Base-by-base conservation (phyloP, 2,329 filamentous ascomycete genomes). In the Endothia cerciana region DNA sequence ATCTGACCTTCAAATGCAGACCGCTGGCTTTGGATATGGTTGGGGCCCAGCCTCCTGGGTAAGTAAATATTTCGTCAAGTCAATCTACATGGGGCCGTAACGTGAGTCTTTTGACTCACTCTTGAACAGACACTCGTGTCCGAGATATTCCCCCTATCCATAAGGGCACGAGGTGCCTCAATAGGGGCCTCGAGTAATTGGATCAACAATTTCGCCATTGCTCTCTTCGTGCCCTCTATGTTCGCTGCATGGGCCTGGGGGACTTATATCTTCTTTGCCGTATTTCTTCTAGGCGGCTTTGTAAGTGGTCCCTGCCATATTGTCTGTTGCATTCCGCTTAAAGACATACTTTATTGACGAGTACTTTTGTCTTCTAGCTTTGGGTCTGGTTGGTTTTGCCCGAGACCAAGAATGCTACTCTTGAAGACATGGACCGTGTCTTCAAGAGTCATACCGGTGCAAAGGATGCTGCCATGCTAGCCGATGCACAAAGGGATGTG, bases 231-330 rank as follows among this genome's bases (percentile, higher is more conserved):
- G 0, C 80, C 79, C 3, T 75, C 78, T 11, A 84, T 80, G 76
- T 70, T 79, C 8, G 70, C 71, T 40, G 68, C 68, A 38, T 80
- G 78, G 68, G 70, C 77, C n/a, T 86, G 80, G 73, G 84, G 84
- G 19, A 83, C 83, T 0, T 87, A 85, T 71, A 83, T 85, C 67
- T 86, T 87, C 76, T 87, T 87, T 69, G 82, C 82, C 5, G 78
- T 77, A 0, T 79, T 84, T 56, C 82, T 84, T 40, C 75, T 81
- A 6, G 72, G 74, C 2, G 79, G 83, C 1, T 78, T 81, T 36
- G 71, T 81, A 15, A 62, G 60, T 53, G 10, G 1, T 60, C 25
- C 15, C 36, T 43, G n/a, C n/a, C 4, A 22, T 6, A 22, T 41
- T 58, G 11, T n/a, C 19, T 45, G 5, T 33, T 57, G 10, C n/a